These are phyloP conservation scores for Phytopythium montanum DNA, from an alignment of 352 stramenopile genomes.

Conservation along the genomic window DNA sequence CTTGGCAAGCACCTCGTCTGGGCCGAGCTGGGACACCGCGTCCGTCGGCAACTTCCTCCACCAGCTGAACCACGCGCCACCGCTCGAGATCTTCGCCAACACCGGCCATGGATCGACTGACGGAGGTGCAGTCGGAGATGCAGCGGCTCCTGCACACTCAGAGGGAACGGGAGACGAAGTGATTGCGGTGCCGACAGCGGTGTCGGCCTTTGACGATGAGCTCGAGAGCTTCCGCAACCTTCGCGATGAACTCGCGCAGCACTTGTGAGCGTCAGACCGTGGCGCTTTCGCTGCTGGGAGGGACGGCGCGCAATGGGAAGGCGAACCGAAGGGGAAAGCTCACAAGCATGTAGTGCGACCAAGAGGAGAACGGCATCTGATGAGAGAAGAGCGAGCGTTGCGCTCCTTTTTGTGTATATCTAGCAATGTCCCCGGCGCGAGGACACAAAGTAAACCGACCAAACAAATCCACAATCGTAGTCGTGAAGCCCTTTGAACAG, in stretches of 20 bases:
- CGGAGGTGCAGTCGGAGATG: background rate
- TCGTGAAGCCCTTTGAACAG: background rate
- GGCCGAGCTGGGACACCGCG: slow-evolving; percentile 36
- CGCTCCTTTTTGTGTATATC: slow-evolving; percentile 8
- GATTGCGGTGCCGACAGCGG: slow-evolving; percentile 4
- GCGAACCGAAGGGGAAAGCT: background rate
- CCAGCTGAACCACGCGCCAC: slow-evolving; percentile 74
- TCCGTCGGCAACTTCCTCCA: slow-evolving; percentile 76
- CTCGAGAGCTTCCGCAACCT: slow-evolving; percentile 65
- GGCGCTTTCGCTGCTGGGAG: background rate
- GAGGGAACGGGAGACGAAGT: background rate
- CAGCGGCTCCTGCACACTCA: background rate
- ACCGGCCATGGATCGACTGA: background rate
- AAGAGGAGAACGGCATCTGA: background rate
- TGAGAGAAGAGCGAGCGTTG: background rate
- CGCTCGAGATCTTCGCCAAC: slow-evolving; percentile 30
- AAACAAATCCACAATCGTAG: slow-evolving; percentile 4
- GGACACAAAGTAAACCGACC: slow-evolving; percentile 5
- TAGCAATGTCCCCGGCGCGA: slow-evolving; percentile 4
- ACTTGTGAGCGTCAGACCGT: slow-evolving; percentile 13
- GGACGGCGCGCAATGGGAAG: slow-evolving; percentile 1
- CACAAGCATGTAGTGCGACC: background rate
- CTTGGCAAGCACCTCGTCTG: slow-evolving; percentile 13
- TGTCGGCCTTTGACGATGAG: slow-evolving; percentile 69
- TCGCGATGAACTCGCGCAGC: slow-evolving; percentile 57